A percentile compares a stretch with the other conserved stretches of the same genome.
These are phyloP conservation scores for Backusella liffmaniae DNA, from an alignment of 192 early-diverging fungal species.

Conservation along the genomic window DNA sequence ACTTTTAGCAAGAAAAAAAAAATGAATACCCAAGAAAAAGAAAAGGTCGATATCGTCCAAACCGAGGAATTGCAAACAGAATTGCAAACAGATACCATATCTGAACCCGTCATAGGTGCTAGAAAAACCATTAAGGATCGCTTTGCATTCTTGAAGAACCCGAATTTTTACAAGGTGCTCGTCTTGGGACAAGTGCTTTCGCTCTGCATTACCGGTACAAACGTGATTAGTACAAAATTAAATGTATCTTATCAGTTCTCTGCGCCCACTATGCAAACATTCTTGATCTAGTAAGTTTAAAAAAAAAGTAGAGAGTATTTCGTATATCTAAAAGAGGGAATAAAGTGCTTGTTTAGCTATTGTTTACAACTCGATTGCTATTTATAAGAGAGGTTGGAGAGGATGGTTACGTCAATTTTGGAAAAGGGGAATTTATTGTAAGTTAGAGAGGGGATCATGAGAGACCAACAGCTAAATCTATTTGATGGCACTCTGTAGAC, in stretches of 20 bases:
- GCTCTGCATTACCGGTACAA: slow-evolving; percentile 75
- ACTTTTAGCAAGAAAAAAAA: background rate
- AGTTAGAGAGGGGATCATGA: background rate
- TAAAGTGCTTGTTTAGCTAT: slow-evolving; percentile 54
- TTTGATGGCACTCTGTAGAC: slow-evolving; percentile 23
- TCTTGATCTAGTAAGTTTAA: slow-evolving; percentile 56
- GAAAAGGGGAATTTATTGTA: slow-evolving; percentile 45
- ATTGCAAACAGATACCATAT: background rate
- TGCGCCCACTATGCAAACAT: slow-evolving; percentile 71
- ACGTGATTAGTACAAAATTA: slow-evolving; percentile 64
- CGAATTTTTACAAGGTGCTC: slow-evolving; percentile 29
- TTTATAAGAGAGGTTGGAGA: slow-evolving; percentile 49
- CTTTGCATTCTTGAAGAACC: slow-evolving; percentile 28
- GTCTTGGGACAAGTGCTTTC: slow-evolving; percentile 56
- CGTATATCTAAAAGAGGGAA: background rate
- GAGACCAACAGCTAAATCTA: background rate
- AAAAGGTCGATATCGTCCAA: background rate
- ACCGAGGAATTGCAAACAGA: background rate
- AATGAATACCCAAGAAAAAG: background rate
- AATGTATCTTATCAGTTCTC: slow-evolving; percentile 47
- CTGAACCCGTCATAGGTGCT: background rate
- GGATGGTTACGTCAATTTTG: slow-evolving; percentile 47
- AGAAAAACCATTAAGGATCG: slow-evolving; percentile 16
- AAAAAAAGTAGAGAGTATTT: background rate
- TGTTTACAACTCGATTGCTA: slow-evolving; percentile 49